Evolutionary conservation across 164 flowering plant genomes (phyloP).

Genomic region (Tetracentron sinense): DNA sequence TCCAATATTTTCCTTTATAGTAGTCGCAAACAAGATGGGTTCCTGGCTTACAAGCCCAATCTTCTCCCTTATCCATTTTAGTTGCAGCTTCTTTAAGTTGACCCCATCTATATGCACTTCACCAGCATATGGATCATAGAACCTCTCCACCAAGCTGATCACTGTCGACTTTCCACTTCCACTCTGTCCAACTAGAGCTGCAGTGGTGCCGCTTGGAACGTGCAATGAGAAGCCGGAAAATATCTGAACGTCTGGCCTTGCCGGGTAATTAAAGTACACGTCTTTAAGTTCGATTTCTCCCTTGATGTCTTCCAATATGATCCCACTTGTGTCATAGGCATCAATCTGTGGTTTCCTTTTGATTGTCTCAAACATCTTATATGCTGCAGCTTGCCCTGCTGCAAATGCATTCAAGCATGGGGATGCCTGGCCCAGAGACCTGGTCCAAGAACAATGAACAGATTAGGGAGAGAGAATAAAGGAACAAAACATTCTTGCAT

Average conservation of each 20-base stretch:
- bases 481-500: no score
- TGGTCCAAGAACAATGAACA: background rate
- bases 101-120: constrained; percentile 16
- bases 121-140: constrained; percentile 16
- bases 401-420: constrained; percentile 25
- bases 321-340: constrained; percentile 16
- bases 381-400: constrained; percentile 27
- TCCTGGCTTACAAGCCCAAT: constrained; percentile 27
- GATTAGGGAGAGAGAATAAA: no score
- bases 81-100: constrained; percentile 13
- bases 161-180: constrained; percentile 25
- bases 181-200: constrained; percentile 22
- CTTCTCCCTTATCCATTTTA: constrained; percentile 23
- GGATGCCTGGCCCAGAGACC: constrained; percentile 26
- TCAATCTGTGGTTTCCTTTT: constrained; percentile 22
- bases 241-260: constrained; percentile 19
- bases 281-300: constrained; percentile 19
- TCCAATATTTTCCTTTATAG: constrained; percentile 18
- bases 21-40: constrained; percentile 19
- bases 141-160: constrained; percentile 16
- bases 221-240: constrained; percentile 12
- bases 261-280: constrained; percentile 15
- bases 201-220: constrained; percentile 15
- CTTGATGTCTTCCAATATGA: constrained; percentile 8
- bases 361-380: constrained; percentile 26